phyloP scores from a whole-genome alignment of 2,329 filamentous ascomycete genomes.

The Xylaria sp. region DNA sequence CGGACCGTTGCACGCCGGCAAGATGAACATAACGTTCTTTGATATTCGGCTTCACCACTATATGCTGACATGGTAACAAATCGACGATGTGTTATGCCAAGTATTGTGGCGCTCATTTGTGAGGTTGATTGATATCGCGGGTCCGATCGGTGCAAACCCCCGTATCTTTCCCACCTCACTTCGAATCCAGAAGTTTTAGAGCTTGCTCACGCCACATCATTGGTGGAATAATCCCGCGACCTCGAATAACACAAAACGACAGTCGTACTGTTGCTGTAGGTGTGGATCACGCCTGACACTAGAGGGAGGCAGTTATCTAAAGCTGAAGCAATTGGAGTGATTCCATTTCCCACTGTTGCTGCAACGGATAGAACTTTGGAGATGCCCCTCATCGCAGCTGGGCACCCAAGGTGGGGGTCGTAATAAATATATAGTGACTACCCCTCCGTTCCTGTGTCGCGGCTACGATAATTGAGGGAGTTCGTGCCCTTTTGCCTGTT shows the following conservation, averaged over 20 bases:
- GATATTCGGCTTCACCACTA: background rate
- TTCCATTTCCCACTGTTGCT: slow-evolving; percentile 14
- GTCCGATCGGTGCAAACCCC: slow-evolving; percentile 8
- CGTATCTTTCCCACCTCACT: slow-evolving; percentile 31
- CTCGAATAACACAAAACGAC: slow-evolving; percentile 35
- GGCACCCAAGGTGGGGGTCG: slow-evolving; percentile 29
- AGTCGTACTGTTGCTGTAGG: slow-evolving; percentile 22
- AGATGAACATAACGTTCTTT: slow-evolving; percentile 1
- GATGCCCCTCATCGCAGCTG: slow-evolving; percentile 31
- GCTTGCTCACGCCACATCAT: slow-evolving; percentile 41
- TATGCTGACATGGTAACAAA: background rate
- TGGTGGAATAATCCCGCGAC: slow-evolving; percentile 53
- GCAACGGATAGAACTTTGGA: slow-evolving; percentile 32
- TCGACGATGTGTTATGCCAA: slow-evolving; percentile 6
- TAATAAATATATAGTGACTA: slow-evolving; percentile 30
- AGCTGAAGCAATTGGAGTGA: slow-evolving; percentile 10
- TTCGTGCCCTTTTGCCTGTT: slow-evolving; percentile 16
- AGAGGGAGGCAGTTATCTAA: slow-evolving; percentile 12
- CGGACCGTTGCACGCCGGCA: background rate
- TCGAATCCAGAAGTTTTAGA: background rate
- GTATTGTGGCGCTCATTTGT: slow-evolving; percentile 11
- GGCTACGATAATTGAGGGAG: slow-evolving; percentile 13
- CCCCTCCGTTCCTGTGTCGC: slow-evolving; percentile 28
- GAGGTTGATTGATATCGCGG: background rate
- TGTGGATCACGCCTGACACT: slow-evolving; percentile 25